phyloP scores from a whole-genome alignment of 192 early-diverging fungal genomes.

The Geosiphon pyriformis region DNA sequence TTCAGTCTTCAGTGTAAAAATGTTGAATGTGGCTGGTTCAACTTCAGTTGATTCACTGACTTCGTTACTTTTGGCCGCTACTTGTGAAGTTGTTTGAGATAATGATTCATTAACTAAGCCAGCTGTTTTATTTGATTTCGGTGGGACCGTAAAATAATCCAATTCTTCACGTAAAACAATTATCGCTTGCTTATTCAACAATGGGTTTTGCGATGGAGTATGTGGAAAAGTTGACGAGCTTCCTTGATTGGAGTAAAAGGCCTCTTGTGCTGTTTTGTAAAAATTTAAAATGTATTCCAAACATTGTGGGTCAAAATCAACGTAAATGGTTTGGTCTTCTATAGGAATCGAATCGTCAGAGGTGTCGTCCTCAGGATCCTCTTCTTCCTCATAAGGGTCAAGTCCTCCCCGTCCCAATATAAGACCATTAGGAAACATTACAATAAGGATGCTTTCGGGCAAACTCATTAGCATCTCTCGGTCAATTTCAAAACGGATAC shows the following conservation, averaged over 20 bases:
- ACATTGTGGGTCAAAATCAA: conserved; percentile 52
- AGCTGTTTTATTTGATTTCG: conserved; percentile 25
- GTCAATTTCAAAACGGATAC: conserved; percentile 49
- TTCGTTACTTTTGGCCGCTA: neutral
- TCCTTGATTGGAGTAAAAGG: conserved; percentile 32
- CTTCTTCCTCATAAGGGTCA: conserved; percentile 34
- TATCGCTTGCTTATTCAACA: conserved; percentile 56
- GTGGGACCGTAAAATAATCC: conserved; percentile 66
- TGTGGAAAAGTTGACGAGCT: conserved; percentile 16
- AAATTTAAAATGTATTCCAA: conserved; percentile 48
- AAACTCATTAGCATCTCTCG: conserved; percentile 50
- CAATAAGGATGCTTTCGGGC: conserved; percentile 55
- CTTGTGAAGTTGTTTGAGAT: conserved; percentile 10
- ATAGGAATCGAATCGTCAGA: conserved; percentile 33
- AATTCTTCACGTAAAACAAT: conserved; percentile 75
- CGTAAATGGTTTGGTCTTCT: conserved; percentile 48
- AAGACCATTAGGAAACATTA: conserved; percentile 60
- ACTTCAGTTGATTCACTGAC: conserved; percentile 5
- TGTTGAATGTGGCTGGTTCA: conserved; percentile 28
- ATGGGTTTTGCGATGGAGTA: conserved; percentile 38
- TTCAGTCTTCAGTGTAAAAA: conserved; percentile 52
- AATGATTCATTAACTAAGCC: neutral
- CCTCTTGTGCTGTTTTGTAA: conserved; percentile 41
- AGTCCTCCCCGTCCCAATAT: conserved; percentile 32
- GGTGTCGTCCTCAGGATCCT: conserved; percentile 29